Base-by-base conservation (phyloP, 225 moss, liverwort and hornwort species). In the Pseudisothecium myosuroides region DNA sequence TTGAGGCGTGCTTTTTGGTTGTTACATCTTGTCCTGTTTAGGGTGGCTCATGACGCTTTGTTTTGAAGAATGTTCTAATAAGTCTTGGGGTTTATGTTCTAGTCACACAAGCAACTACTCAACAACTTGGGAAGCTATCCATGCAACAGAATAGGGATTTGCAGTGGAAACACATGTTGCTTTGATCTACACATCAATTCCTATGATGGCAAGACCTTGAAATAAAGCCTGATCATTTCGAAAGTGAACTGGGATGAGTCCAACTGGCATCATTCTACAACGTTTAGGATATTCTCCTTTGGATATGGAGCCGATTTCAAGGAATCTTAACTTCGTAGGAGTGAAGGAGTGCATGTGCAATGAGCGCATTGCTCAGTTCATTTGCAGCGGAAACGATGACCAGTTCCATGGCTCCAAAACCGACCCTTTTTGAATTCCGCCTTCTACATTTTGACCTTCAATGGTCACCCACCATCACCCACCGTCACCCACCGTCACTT, bases 301-400 rank as follows among this genome's bases (percentile, higher is more conserved):
- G 27, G 54, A 96, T 32, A 91, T 95, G 41, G 94, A 95, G 85
- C 79, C 65, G 87, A 81, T 96, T 73, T 88, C 92, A 76, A 85
- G 59, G 56, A 87, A 87, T 68, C 84, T 87, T 14, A 95, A 96
- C 89, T 95, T 98, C 67, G 93, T 95, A 31, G 98, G 98, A 87
- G 89, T 96, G 80, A 96, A 96, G 92, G 95, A 98, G 86, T 96
- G 98, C 87, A 79, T 93, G 88, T 95, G 95, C 31, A 93, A 98
- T 58, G 94, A 91, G 66, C 91, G 95, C 63, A 91, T 96, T 14
- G 90, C 91, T 96, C 26, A 5, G 5, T 23, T 92, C 9, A 93
- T 98, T 36, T 98, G 96, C 94, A 98, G 91, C 72, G 91, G 96
- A 63, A 96, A 96, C 43, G 92, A 98, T 79, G 95, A 95, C 85